These are phyloP conservation scores for slime mould (Dictyostelium discoideum) DNA, from an alignment of 78 protist genomes.

Conservation along the genomic window dicty_2.7 NC_007088.5:3742001-3742500, in stretches of 20 bases:
- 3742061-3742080: background rate
- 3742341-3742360: background rate
- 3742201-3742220: slow-evolving; percentile 4
- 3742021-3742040: background rate
- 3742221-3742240: background rate
- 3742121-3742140: too few relatives aligned
- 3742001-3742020: background rate
- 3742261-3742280: background rate
- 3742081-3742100: background rate
- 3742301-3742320: background rate
- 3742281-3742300: background rate
- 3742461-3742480: background rate
- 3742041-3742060: background rate
- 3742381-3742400: background rate
- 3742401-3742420: background rate
- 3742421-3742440: slow-evolving; percentile 14
- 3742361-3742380: background rate
- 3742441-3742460: slow-evolving; percentile 17
- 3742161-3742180: background rate
- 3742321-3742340: background rate
- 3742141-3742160: background rate
- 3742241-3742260: background rate
- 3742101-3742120: too few relatives aligned
- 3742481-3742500: slow-evolving; percentile 49
- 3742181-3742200: background rate